phyloP scores from a whole-genome alignment of 2,329 filamentous ascomycete species.

The Corynespora cassiicola region DNA sequence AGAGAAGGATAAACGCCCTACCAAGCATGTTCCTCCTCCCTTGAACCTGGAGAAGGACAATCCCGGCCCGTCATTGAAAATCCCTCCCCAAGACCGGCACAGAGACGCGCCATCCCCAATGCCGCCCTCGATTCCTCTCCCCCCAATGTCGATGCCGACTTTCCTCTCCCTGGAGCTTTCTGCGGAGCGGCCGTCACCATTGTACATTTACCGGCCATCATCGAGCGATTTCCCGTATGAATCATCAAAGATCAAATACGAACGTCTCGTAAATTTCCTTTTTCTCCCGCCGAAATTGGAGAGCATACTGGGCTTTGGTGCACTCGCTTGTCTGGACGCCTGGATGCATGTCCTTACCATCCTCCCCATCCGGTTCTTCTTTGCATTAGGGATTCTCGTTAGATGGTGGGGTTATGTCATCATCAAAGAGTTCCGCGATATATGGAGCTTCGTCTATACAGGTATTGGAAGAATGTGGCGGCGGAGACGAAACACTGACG shows the following conservation, averaged over 20 bases:
- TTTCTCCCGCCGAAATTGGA: conserved; percentile 83
- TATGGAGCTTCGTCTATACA: conserved; percentile 78
- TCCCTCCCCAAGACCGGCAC: conserved; percentile 37
- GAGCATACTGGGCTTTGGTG: conserved; percentile 83
- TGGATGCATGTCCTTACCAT: conserved; percentile 98
- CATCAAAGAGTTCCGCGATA: conserved; percentile 72
- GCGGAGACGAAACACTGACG: conserved; percentile 56
- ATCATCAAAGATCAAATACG: conserved; percentile 89
- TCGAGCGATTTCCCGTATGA: conserved; percentile 78
- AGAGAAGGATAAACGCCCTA: conserved; percentile 21
- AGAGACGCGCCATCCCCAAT: conserved; percentile 50
- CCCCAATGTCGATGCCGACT: conserved; percentile 68
- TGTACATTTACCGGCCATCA: conserved; percentile 67
- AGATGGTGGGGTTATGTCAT: conserved; percentile 80
- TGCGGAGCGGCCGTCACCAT: conserved; percentile 64
- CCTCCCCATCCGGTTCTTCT: conserved; percentile 83
- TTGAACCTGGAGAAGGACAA: conserved; percentile 42
- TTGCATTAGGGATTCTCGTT: conserved; percentile 77
- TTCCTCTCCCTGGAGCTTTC: conserved; percentile 71
- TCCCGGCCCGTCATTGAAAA: conserved; percentile 28
- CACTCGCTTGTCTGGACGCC: conserved; percentile 88
- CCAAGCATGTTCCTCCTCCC: conserved; percentile 34
- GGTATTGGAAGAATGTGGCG: conserved; percentile 82
- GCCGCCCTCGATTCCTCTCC: conserved; percentile 63
- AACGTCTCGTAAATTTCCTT: conserved; percentile 88